Base-by-base conservation (phyloP, 2,329 filamentous ascomycete genomes). In the Phyllosticta citribraziliensis region DNA sequence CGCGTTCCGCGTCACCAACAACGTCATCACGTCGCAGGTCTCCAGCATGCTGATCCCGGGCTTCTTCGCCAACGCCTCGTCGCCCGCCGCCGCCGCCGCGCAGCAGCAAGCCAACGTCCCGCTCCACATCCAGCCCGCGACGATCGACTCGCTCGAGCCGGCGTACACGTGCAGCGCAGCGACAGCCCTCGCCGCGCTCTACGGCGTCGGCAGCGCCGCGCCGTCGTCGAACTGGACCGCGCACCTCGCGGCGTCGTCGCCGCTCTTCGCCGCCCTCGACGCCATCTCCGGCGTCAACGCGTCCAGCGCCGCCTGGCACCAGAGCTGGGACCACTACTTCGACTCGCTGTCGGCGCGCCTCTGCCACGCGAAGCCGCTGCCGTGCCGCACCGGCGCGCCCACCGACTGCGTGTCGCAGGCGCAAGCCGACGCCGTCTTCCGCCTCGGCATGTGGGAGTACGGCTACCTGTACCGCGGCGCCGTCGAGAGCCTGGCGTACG, bases 371-470 rank as follows among this genome's bases (percentile, higher is more conserved):
- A 89, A 88, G 67, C 82, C 88, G 0, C 76, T 92, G 0, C 89
- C 89, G 0, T 93, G 89, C 74, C 40, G 27, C 1, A n/a, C 27
- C n/a, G 33, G 59, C 22, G 4, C 4, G 8, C n/a, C 17, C 17
- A 19, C 24, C 24, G 33, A 33, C 0, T 93, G 89, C 69, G 76
- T 92, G 51, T 81, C 81, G 2, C 84, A 85, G 66, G 72, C 75
- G 0, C 76, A 85, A 52, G 86, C 88, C 2, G 79, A 93, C 62
- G 74, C 81, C 1, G 88, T 92, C 8, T 93, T 91, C 71, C 82
- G 89, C 8, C 73, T 92, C 0, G 89, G 89, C 0, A 80, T 91
- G 66, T 93, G 88, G 79, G 90, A 94, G 72, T 94, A 94, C 75
- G 86, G 82, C 14, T 88, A 86, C 68, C 83, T 91, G 59, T 91